Evolutionary conservation across 2,329 filamentous ascomycete species (phyloP).

Genomic region (Penicillium sp.): DNA sequence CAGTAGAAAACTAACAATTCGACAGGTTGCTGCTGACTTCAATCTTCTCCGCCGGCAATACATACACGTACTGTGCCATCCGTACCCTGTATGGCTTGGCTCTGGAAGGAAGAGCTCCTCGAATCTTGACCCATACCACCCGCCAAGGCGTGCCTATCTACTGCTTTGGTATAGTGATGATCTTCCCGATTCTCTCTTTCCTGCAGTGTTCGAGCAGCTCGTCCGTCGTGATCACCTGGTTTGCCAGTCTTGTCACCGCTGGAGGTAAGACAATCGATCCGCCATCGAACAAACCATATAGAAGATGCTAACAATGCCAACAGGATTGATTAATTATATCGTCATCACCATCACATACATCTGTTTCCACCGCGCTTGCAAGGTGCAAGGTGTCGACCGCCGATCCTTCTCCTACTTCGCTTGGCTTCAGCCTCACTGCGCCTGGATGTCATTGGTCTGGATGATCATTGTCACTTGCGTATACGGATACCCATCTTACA

Average conservation of each 20-base stretch:
- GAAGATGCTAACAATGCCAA: constrained; percentile 3
- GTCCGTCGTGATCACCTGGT: constrained; percentile 54
- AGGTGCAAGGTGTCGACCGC: constrained; percentile 56
- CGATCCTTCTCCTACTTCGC: constrained; percentile 58
- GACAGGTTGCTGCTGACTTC: constrained; percentile 49
- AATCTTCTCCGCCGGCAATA: constrained; percentile 59
- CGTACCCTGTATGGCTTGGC: constrained; percentile 56
- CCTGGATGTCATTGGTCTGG: constrained; percentile 27
- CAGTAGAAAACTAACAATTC: background rate
- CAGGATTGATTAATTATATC: constrained; percentile 59
- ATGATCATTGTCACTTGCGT: constrained; percentile 33
- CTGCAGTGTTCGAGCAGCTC: constrained; percentile 54
- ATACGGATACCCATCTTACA: constrained; percentile 59
- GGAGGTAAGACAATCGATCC: constrained; percentile 41
- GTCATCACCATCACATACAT: constrained; percentile 62
- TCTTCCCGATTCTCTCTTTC: constrained; percentile 57
- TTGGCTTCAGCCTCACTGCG: constrained; percentile 61
- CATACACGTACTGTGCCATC: constrained; percentile 56
- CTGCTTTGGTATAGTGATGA: constrained; percentile 56
- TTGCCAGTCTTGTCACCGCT: constrained; percentile 59
- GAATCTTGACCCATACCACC: constrained; percentile 60
- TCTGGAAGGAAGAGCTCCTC: constrained; percentile 55
- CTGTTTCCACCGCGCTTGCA: constrained; percentile 57
- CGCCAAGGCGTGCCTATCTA: constrained; percentile 63
- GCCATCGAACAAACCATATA: constrained; percentile 24